A percentile compares a stretch with the other conserved stretches of the same genome.
These are phyloP conservation scores for Aphanomyces cochlioides DNA, from an alignment of 352 stramenopile species.

Conservation along the genomic window DNA sequence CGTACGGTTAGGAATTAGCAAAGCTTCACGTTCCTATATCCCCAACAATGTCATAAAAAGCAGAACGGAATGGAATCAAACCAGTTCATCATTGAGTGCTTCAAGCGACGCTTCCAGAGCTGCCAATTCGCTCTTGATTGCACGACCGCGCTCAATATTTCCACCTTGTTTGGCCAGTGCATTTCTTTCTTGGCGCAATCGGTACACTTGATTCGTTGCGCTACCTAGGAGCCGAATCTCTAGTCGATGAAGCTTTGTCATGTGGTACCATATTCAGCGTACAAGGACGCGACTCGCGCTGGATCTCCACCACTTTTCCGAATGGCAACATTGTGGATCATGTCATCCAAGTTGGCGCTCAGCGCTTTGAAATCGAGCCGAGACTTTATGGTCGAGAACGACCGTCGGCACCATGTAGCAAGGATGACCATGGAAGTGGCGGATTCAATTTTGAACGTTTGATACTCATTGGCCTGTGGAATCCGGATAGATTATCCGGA, in stretches of 20 bases:
- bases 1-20: slow-evolving; percentile 76
- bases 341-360: slow-evolving; percentile 48
- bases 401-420: slow-evolving; percentile 1
- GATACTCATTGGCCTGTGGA: too few species aligned
- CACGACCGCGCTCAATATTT: slow-evolving; percentile 47
- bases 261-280: slow-evolving; percentile 49
- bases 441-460: too few species aligned
- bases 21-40: slow-evolving; percentile 51
- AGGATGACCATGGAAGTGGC: background rate
- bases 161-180: slow-evolving; percentile 51
- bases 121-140: slow-evolving; percentile 56
- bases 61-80: background rate
- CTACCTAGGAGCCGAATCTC: background rate
- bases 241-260: background rate
- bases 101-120: slow-evolving; percentile 43
- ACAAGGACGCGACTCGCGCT: slow-evolving; percentile 57
- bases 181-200: slow-evolving; percentile 64
- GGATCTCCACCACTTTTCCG: slow-evolving; percentile 64
- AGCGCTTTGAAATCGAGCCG: slow-evolving; percentile 77
- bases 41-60: background rate
- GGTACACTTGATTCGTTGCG: slow-evolving; percentile 52
- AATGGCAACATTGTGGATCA: slow-evolving; percentile 57
- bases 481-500: too few species aligned
- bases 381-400: slow-evolving; percentile 44
- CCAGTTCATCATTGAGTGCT: slow-evolving; percentile 43